Conservation (phyloP, 176 grass and related monocot species). For the Eleusine coracana region DNA sequence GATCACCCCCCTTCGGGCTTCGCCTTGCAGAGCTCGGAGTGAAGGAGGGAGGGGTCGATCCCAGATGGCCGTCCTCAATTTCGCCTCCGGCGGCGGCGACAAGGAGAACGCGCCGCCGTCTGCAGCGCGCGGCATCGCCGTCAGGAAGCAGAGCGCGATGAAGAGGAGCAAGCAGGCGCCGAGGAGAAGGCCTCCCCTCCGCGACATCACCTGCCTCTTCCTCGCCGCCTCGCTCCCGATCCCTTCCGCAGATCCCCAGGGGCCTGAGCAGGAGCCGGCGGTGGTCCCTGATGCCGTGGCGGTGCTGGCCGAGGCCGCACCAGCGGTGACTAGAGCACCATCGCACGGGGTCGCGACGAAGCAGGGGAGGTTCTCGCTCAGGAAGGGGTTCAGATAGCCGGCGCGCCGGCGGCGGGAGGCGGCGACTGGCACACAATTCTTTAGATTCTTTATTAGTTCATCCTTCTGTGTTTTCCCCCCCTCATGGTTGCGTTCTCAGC, state of each 20-base stretch:
- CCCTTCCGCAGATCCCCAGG: background rate
- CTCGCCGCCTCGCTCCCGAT: background rate
- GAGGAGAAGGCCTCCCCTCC: constrained; percentile 20
- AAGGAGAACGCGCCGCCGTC: constrained; percentile 33
- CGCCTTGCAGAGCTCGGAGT: too few relatives aligned
- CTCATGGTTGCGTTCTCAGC: background rate
- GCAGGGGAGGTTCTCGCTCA: constrained; percentile 15
- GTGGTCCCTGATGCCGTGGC: background rate
- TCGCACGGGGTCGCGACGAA: background rate
- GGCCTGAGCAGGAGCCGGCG: background rate
- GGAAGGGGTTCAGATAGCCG: constrained; percentile 45
- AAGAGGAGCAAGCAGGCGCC: background rate
- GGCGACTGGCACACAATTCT: background rate
- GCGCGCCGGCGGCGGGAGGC: background rate
- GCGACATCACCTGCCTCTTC: constrained; percentile 40
- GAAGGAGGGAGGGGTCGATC: too few relatives aligned
- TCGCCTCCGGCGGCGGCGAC: background rate
- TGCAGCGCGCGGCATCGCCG: background rate
- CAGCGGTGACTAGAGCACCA: background rate
- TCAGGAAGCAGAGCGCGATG: constrained; percentile 6
- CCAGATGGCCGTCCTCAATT: background rate
- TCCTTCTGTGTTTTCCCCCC: background rate
- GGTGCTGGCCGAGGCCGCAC: background rate
- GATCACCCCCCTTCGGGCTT: background rate
- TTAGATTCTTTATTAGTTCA: background rate